Conservation (phyloP, 257 asterid species). For the Plectranthus barbatus region DNA sequence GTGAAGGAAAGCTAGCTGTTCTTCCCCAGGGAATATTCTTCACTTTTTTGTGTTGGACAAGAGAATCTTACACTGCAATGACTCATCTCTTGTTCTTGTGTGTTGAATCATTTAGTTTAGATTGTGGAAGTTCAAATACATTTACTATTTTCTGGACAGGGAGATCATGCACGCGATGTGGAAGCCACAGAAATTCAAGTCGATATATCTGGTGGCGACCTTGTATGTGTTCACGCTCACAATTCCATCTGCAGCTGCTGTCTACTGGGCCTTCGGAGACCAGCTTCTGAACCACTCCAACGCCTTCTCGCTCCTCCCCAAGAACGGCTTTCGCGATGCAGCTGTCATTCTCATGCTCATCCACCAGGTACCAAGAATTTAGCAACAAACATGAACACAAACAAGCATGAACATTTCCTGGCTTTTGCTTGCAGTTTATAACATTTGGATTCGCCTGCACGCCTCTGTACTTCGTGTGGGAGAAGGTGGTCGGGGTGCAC, state of each 20-base stretch:
- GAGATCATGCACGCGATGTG: slow-evolving; percentile 38
- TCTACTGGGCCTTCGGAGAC: slow-evolving; percentile 38
- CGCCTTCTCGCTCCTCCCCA: slow-evolving; percentile 26
- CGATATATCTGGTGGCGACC: slow-evolving; percentile 24
- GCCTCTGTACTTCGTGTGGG: slow-evolving; percentile 31
- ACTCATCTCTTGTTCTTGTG: too few relatives aligned
- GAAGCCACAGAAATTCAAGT: slow-evolving; percentile 31
- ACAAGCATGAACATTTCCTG: neutral
- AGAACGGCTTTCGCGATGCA: slow-evolving; percentile 17
- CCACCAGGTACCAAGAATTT: slow-evolving; percentile 20
- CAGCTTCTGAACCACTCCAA: slow-evolving; percentile 22
- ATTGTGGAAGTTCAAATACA: too few relatives aligned
- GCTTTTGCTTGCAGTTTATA: slow-evolving; percentile 23
- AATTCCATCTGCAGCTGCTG: slow-evolving; percentile 26
- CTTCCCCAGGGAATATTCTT: too few relatives aligned
- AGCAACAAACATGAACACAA: too few relatives aligned
- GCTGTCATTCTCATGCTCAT: slow-evolving; percentile 35
- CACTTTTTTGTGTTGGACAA: too few relatives aligned
- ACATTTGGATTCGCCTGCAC: slow-evolving; percentile 39
- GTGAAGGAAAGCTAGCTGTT: too few relatives aligned
- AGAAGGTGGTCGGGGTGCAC: slow-evolving; percentile 31
- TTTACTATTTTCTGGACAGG: neutral
- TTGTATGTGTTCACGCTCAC: slow-evolving; percentile 27
- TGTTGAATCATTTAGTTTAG: too few relatives aligned
- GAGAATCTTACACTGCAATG: too few relatives aligned